phyloP scores from a whole-genome alignment of 176 grass and related monocot species.

The Rhynchospora pubera region DNA sequence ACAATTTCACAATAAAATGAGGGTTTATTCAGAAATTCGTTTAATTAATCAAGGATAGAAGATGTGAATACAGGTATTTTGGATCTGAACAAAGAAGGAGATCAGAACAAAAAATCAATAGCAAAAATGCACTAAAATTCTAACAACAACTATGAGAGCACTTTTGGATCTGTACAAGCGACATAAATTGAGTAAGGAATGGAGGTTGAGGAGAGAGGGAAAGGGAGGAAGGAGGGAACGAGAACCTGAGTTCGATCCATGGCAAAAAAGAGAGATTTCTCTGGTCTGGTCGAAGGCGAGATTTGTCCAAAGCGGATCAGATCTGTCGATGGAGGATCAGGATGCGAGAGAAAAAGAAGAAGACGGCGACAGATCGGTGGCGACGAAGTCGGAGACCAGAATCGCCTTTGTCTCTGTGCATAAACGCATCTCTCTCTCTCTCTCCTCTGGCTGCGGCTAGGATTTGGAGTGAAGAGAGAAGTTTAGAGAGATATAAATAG shows the following conservation, averaged over 20 bases:
- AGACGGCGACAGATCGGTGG: too few species aligned
- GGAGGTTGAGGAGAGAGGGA: background rate
- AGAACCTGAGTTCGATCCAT: slow-evolving; percentile 26
- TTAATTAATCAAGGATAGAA: background rate
- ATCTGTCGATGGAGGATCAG: too few species aligned
- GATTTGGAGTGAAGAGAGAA: too few species aligned
- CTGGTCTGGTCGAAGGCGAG: background rate
- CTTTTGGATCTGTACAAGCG: background rate
- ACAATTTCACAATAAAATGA: background rate
- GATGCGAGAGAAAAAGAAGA: too few species aligned
- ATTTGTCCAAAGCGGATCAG: too few species aligned
- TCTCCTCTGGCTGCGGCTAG: too few species aligned
- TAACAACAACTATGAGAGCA: background rate
- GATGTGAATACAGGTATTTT: background rate
- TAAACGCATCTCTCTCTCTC: too few species aligned
- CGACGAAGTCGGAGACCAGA: too few species aligned
- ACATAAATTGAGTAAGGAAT: background rate
- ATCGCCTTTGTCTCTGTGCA: too few species aligned
- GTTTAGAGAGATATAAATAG: too few species aligned
- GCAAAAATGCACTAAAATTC: slow-evolving; percentile 8
- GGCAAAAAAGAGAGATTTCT: background rate
- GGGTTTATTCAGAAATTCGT: background rate
- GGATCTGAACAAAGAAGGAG: slow-evolving; percentile 10
- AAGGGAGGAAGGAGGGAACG: background rate
- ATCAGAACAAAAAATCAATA: background rate